phyloP scores from a whole-genome alignment of 1,284 basidiomycete species.

The Tilletia indica region DNA sequence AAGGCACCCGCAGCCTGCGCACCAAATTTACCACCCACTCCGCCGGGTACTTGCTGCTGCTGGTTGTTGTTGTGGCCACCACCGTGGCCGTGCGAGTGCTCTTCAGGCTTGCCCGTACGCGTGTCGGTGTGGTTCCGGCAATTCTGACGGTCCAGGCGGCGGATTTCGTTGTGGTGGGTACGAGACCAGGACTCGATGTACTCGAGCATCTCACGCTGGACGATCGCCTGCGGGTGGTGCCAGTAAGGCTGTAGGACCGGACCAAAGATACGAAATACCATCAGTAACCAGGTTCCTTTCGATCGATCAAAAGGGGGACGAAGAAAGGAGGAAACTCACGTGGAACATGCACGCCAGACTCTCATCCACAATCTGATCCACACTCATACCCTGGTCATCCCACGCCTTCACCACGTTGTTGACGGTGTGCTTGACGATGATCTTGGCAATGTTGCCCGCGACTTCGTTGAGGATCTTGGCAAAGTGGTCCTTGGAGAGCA shows the following conservation, averaged over 20 bases:
- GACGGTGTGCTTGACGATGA: too few species aligned
- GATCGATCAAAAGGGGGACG: too few species aligned
- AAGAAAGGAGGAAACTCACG: slow-evolving; percentile 9
- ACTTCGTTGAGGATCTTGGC: too few species aligned
- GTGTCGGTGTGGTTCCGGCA: slow-evolving; percentile 48
- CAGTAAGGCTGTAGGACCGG: slow-evolving; percentile 32
- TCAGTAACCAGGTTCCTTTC: too few species aligned
- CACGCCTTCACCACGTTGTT: too few species aligned
- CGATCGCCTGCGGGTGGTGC: slow-evolving; percentile 33
- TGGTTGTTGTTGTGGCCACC: slow-evolving; percentile 18
- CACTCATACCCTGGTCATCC: too few species aligned
- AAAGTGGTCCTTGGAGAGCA: too few species aligned
- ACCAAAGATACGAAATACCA: neutral
- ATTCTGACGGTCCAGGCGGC: slow-evolving; percentile 34
- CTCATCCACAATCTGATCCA: too few species aligned
- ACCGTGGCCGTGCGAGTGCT: slow-evolving; percentile 40
- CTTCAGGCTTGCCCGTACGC: slow-evolving; percentile 43
- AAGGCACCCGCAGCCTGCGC: neutral
- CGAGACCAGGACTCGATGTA: slow-evolving; percentile 45
- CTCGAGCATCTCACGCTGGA: slow-evolving; percentile 49
- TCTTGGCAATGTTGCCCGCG: too few species aligned
- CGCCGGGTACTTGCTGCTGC: slow-evolving; percentile 13
- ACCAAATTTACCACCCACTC: slow-evolving; percentile 9
- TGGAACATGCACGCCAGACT: slow-evolving; percentile 49
- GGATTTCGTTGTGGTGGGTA: slow-evolving; percentile 35